Base-by-base conservation (phyloP, 2,329 filamentous ascomycete species). In the Ophiocordyceps camponoti-leonardi region DNA sequence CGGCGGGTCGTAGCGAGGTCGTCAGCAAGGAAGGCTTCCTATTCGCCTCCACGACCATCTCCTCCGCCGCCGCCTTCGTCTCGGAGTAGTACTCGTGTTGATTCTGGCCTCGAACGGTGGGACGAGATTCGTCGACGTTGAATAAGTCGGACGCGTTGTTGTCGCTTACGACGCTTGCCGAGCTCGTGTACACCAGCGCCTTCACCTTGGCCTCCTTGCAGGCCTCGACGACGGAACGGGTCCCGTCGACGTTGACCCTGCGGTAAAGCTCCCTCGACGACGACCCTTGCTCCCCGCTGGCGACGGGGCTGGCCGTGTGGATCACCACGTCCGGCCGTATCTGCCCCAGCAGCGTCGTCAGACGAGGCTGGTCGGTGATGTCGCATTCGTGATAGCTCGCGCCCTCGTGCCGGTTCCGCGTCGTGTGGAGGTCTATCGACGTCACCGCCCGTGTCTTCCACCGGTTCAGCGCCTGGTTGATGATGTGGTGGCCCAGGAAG, bases 101-200 rank as follows among this genome's bases (percentile, higher is more conserved):
- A 52, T 77, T 65, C 48, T 74, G 73, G 30, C 84, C 84, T 42
- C 77, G 72, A 45, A 92, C 79, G 44, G 83, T 72, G 26, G 86
- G 86, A 72, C 83, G 86, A 42, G 74, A 69, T 69, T 96, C 90
- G 61, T 88, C 82, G 51, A 86, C 86, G 60, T 94, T 88, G 60
- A 79, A 73, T 59, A 93, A 73, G 60, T 94, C 84, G 49, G 67
- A 75, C 49, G 72, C 68, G 53, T 88, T 88, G 64, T 88, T 88
- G 64, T 96, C 87, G 58, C 84, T 82, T 51, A 94, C 71, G 49
- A 94, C 82, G 49, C 86, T 93, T 45, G 85, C 83, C 45, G 83
- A 92, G 61, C 84, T 92, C 18, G 90, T 96, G 65, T 90, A 94
- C 42, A 96, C 85, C 51, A 96, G 78, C 0, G 76, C 84, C 64